Evolutionary conservation across 2,329 filamentous ascomycete genomes (phyloP).

Genomic region (Cercospora canescens): DNA sequence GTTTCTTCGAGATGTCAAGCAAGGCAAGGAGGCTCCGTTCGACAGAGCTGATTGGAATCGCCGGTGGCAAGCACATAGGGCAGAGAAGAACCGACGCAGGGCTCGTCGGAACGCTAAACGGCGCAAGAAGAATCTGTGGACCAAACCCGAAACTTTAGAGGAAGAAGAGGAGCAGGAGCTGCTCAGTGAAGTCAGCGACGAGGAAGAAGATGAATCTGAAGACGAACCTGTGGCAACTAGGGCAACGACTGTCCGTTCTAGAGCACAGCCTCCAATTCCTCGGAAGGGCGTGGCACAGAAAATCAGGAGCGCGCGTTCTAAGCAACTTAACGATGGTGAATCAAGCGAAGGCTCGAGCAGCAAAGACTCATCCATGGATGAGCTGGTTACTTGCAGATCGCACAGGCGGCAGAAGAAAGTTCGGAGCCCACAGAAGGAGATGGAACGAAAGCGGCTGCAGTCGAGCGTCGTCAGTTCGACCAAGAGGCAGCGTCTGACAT

Average conservation of each 20-base stretch:
- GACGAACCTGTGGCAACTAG: conserved; percentile 4
- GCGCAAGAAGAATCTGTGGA: conserved; percentile 18
- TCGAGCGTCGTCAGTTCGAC: not conserved
- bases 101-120: conserved; percentile 31
- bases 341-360: conserved; percentile 15
- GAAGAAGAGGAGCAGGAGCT: conserved; percentile 14
- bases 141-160: conserved; percentile 6
- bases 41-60: conserved; percentile 25
- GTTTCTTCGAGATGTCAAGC: conserved; percentile 19
- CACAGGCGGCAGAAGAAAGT: not conserved
- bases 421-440: not conserved
- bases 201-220: conserved; percentile 13
- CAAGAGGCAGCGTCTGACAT: not conserved
- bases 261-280: not conserved
- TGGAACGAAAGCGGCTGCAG: not conserved
- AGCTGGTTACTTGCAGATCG: conserved; percentile 4
- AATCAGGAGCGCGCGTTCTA: conserved; percentile 9
- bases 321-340: not conserved
- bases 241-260: not conserved
- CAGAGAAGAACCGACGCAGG: conserved; percentile 13
- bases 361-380: conserved; percentile 16
- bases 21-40: conserved; percentile 25
- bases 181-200: conserved; percentile 14
- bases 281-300: conserved; percentile 28
- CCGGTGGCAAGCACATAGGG: conserved; percentile 10